Evolutionary conservation across 2,329 filamentous ascomycete species (phyloP).

Genomic region (Aspergillus bombycis): DNA sequence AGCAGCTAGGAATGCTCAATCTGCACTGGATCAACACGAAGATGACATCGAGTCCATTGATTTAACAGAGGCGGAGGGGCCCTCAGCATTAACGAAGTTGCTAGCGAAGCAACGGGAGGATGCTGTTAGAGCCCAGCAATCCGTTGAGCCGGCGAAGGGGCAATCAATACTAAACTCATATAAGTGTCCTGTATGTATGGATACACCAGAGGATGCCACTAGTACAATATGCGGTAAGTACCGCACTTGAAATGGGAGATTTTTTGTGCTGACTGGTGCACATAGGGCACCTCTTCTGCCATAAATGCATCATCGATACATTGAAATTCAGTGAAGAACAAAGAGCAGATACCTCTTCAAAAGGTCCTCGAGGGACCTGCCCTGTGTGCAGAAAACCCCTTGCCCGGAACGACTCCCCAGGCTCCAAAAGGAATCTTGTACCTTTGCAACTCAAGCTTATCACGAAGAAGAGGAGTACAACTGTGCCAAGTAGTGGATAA

Average conservation of each 20-base stretch:
- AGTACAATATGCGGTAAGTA: slow-evolving; percentile 62
- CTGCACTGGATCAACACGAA: background rate
- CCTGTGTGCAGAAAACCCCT: slow-evolving; percentile 50
- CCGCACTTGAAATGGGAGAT: background rate
- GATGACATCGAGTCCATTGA: slow-evolving; percentile 53
- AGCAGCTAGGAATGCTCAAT: background rate
- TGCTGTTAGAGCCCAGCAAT: slow-evolving; percentile 51
- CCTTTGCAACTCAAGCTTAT: slow-evolving; percentile 43
- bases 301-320: slow-evolving; percentile 64
- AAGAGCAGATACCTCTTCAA: slow-evolving; percentile 36
- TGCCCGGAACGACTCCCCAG: slow-evolving; percentile 38
- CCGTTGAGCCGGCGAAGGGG: slow-evolving; percentile 31
- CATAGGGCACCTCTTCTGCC: slow-evolving; percentile 65
- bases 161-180: slow-evolving; percentile 50
- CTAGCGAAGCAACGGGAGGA: slow-evolving; percentile 58
- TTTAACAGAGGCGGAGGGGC: slow-evolving; percentile 50
- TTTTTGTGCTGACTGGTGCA: slow-evolving; percentile 11
- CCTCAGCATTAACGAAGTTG: slow-evolving; percentile 45
- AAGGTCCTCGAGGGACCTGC: slow-evolving; percentile 43
- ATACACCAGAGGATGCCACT: slow-evolving; percentile 61
- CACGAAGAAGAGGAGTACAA: slow-evolving; percentile 29
- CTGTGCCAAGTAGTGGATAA: background rate
- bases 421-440: slow-evolving; percentile 40
- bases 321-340: slow-evolving; percentile 59
- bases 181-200: slow-evolving; percentile 67